Percentiles rank a stretch among this genome's conserved stretches.
Evolutionary conservation across 768 basidiomycete species (phyloP).

Genomic region (Butyriboletus loyo): DNA sequence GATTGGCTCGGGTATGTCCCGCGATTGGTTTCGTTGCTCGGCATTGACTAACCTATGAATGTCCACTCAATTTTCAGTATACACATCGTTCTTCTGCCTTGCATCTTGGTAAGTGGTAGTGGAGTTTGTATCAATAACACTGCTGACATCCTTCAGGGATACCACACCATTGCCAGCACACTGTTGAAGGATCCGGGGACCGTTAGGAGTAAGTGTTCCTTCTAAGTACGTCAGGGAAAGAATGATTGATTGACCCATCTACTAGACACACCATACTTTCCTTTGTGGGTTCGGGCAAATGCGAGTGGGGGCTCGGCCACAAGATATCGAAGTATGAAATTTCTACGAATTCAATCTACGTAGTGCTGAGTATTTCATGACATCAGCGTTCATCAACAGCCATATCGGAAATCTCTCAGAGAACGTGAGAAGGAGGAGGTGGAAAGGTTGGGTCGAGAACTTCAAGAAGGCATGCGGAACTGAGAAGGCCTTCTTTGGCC

Average conservation of each 20-base stretch:
- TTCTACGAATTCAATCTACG: too few relatives aligned
- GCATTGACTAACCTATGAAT: too few relatives aligned
- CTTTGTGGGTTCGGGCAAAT: too few relatives aligned
- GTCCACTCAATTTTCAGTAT: neutral
- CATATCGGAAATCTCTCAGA: neutral
- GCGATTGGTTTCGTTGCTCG: neutral
- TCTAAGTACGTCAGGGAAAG: too few relatives aligned
- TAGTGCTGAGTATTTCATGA: too few relatives aligned
- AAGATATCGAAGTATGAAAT: neutral
- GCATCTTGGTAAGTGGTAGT: conserved; percentile 1
- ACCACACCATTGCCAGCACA: neutral
- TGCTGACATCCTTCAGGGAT: neutral
- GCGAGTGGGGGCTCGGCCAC: neutral
- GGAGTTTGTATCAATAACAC: too few relatives aligned
- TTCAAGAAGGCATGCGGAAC: neutral
- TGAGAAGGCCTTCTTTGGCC: too few relatives aligned
- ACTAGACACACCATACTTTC: neutral
- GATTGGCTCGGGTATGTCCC: too few relatives aligned
- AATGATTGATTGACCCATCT: neutral
- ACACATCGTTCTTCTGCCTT: conserved; percentile 2
- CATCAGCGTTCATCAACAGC: conserved; percentile 1
- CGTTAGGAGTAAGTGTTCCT: neutral
- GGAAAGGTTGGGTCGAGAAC: neutral
- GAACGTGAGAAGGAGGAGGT: neutral
- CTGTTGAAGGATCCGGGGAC: neutral